These are phyloP conservation scores for Kwoniella shandongensis DNA, from an alignment of 768 basidiomycete species.

Conservation along the genomic window DNA sequence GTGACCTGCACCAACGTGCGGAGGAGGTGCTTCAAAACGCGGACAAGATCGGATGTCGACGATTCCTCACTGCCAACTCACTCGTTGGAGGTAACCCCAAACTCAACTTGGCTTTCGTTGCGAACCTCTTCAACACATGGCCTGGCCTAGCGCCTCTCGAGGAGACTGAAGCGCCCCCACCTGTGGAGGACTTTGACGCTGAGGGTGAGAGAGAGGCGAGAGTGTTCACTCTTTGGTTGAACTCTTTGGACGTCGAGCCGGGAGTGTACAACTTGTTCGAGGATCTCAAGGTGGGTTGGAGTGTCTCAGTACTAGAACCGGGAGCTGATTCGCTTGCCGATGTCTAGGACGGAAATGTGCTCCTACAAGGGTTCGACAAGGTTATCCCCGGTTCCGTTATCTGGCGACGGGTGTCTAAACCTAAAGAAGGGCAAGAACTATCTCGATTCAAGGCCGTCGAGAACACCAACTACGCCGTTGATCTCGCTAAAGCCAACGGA, in stretches of 20 bases:
- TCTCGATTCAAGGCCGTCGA: slow-evolving; percentile 97
- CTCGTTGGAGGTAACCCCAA: slow-evolving; percentile 93
- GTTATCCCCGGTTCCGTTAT: slow-evolving; percentile 86
- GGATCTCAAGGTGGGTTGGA: slow-evolving; percentile 74
- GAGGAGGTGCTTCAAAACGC: slow-evolving; percentile 93
- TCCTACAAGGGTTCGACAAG: slow-evolving; percentile 96
- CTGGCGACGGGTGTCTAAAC: slow-evolving; percentile 95
- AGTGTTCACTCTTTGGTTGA: slow-evolving; percentile 97
- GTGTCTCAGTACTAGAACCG: too few species aligned
- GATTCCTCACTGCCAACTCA: slow-evolving; percentile 89
- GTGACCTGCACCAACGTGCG: slow-evolving; percentile 77
- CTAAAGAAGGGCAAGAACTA: slow-evolving; percentile 74
- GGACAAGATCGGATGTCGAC: slow-evolving; percentile 86
- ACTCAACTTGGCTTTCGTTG: slow-evolving; percentile 90
- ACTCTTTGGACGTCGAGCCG: slow-evolving; percentile 94
- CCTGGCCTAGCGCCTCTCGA: slow-evolving; percentile 93
- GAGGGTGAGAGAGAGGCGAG: slow-evolving; percentile 98
- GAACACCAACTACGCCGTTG: slow-evolving; percentile 95
- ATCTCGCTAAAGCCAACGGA: slow-evolving; percentile 85
- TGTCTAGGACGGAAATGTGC: slow-evolving; percentile 68
- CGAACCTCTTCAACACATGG: slow-evolving; percentile 97
- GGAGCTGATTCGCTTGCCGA: too few species aligned
- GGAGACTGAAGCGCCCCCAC: slow-evolving; percentile 81
- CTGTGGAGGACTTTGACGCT: slow-evolving; percentile 96
- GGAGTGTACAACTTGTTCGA: slow-evolving; percentile 95